Base-by-base conservation (phyloP, 495 filamentous ascomycete species). In the Annulohypoxylon maeteangense region DNA sequence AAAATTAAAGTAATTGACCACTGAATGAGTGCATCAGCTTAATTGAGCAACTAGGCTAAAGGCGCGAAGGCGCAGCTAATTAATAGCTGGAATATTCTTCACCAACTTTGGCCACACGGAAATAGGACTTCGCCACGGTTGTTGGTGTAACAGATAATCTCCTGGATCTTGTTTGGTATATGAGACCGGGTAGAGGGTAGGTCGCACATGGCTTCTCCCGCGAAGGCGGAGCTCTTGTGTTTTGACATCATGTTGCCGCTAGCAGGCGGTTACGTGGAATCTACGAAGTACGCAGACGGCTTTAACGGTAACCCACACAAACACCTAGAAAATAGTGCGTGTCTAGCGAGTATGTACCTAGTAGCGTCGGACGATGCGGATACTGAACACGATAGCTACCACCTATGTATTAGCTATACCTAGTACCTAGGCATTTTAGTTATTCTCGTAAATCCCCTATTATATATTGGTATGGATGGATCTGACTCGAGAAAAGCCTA, bases 211-310 rank as follows among this genome's bases (percentile, higher is more conserved):
- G 44, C 63, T 34, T 63, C 25, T 61, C 25, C 38, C 42, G 44
- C 20, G 14, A 62, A 23, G 63, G 63, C 68, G 60, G 42, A 71
- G 57, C 22, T 31, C 36, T 55, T 53, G 6, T 50, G 29, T 48
- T 62, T 68, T 67, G 63, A 71, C 51, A 63, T 59, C 51, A 63
- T 67, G 40, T 38, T 38, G 10, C 51, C 51, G 36, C 51, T 67
- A 63, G 51, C 31, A 59, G 22, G 42, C 27, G 25, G 20, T 31
- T 47, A 48, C 38, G 42, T 56, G 14, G 10, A 51, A 48, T 63
- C 34, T 59, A 23, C 23, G 23, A 54, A 40, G 29, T 59, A 23
- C 23, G 23, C 59, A 40, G 29, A 7, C 22, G 58, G 57, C n/a
- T 32, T 62, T 27, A 45, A 34, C 47, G 42, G 57, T 25, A 71